A percentile compares a stretch with the other conserved stretches of the same genome.
These are phyloP conservation scores for Pythium plurisporium DNA, from an alignment of 352 stramenopile species.

Conservation along the genomic window DNA sequence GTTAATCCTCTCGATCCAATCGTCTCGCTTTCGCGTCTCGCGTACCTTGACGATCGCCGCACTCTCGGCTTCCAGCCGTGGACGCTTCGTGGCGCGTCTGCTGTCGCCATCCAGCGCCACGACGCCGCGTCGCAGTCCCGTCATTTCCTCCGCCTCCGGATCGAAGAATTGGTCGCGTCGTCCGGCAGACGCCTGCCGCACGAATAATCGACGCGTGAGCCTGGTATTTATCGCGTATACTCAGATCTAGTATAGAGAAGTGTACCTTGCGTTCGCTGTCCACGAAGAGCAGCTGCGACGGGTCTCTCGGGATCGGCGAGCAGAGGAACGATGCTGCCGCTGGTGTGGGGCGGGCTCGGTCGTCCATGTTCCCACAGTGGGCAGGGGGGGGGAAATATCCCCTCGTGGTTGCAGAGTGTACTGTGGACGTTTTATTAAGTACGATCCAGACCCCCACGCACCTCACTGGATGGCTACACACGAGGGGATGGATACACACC, in stretches of 20 bases:
- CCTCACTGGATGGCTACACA: too few relatives aligned
- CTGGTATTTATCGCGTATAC: too few relatives aligned
- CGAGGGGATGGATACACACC: too few relatives aligned
- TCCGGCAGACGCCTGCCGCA: neutral
- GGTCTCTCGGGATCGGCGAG: slow-evolving; percentile 62
- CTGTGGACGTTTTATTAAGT: too few relatives aligned
- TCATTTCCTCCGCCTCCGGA: slow-evolving; percentile 30
- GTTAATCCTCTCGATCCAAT: neutral
- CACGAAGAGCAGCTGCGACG: slow-evolving; percentile 54
- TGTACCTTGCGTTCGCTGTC: slow-evolving; percentile 14
- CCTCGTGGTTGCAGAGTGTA: too few relatives aligned
- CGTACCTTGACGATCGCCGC: slow-evolving; percentile 51
- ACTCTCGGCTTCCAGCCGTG: slow-evolving; percentile 56
- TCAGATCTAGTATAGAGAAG: neutral
- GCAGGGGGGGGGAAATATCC: too few relatives aligned
- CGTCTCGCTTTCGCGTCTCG: neutral
- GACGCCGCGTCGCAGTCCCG: neutral
- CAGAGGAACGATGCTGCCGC: slow-evolving; percentile 17
- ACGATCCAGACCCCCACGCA: too few relatives aligned
- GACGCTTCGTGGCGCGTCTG: slow-evolving; percentile 29
- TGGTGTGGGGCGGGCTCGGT: too few relatives aligned
- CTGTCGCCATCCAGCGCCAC: neutral
- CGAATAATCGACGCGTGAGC: neutral
- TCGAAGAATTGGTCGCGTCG: slow-evolving; percentile 32
- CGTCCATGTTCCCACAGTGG: too few relatives aligned